Base-by-base conservation (phyloP, 805 yeast species). In the Deakozyma indianensis region DNA sequence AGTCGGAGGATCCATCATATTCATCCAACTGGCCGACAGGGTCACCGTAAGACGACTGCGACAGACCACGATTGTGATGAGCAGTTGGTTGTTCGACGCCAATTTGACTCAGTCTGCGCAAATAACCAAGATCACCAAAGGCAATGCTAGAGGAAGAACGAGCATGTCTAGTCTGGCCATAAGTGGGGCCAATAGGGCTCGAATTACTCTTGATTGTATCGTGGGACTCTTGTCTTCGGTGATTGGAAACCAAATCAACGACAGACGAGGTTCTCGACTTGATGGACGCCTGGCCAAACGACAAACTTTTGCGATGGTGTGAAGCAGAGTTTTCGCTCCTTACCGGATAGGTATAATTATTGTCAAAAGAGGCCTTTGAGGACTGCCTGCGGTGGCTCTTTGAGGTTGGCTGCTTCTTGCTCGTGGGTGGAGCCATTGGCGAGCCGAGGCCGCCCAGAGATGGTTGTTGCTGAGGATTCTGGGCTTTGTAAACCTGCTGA, bases 81-180 rank as follows among this genome's bases (percentile, higher is more conserved):
- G 38, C 20, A 25, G 28, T 14, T 14, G 28, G 28, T 25, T 25
- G 28, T 32, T 32, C 38, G 38, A 32, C 38, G 38, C 38, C 38
- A n/a, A 32, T 32, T 20, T 32, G 38, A 20, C 38, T 32, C 20
- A 32, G 38, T 32, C 38, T 14, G 11, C 38, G 11, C 38, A 32
- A 32, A 32, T 11, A 32, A 4, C 38, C 38, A 7, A 32, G 38
- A 20, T 32, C 38, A n/a, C 38, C 28, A 22, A 27, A 23, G 42
- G 38, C 35, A 35, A 51, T 22, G 35, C 49, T 45, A 22, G 52
- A 49, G 18, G 49, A 32, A 14, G 53, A 51, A 23, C 50, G 47
- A 22, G 50, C 44, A 32, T 49, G 53, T 22, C 45, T 43, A 5
- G 45, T 46, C 22, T 35, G 16, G 3, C 41, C 35, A 27, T 47